A percentile compares a stretch with the other conserved stretches of the same genome.
Evolutionary conservation across 441 rosid genomes (phyloP).

Genomic region (Gossypium lobatum): DNA sequence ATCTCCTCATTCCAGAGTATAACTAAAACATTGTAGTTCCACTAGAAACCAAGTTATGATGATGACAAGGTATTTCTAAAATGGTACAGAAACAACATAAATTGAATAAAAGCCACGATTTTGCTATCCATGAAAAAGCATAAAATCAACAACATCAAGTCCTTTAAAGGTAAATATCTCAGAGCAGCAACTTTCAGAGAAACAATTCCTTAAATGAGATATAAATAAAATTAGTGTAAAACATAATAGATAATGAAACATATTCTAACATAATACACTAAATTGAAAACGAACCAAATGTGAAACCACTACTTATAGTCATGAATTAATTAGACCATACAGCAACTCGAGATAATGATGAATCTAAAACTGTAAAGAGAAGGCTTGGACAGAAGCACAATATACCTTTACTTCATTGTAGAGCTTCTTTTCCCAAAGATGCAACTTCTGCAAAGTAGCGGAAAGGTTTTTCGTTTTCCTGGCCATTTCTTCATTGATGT

Average conservation of each 20-base stretch:
- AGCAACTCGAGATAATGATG: neutral
- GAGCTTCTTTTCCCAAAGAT: conserved; percentile 97
- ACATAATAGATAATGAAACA: neutral
- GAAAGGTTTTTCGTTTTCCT: conserved; percentile 72
- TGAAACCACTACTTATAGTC: neutral
- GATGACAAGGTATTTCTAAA: neutral
- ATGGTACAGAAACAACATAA: neutral
- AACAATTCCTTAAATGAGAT: neutral
- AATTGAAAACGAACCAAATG: neutral
- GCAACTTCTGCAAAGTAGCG: conserved; percentile 73
- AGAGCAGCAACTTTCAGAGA: neutral
- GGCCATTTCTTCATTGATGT: conserved; percentile 63
- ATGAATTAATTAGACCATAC: neutral
- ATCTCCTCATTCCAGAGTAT: neutral
- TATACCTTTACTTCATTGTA: conserved; percentile 83
- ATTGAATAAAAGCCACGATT: neutral
- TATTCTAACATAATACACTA: neutral
- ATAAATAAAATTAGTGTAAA: neutral
- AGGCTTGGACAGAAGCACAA: neutral
- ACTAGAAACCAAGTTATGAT: neutral
- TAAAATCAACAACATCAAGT: neutral
- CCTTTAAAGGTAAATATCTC: neutral
- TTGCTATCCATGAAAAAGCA: neutral
- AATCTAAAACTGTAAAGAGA: neutral
- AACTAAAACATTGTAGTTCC: neutral